Conservation (phyloP, 2,329 filamentous ascomycete genomes). For the Microdochium bolleyi region DNA sequence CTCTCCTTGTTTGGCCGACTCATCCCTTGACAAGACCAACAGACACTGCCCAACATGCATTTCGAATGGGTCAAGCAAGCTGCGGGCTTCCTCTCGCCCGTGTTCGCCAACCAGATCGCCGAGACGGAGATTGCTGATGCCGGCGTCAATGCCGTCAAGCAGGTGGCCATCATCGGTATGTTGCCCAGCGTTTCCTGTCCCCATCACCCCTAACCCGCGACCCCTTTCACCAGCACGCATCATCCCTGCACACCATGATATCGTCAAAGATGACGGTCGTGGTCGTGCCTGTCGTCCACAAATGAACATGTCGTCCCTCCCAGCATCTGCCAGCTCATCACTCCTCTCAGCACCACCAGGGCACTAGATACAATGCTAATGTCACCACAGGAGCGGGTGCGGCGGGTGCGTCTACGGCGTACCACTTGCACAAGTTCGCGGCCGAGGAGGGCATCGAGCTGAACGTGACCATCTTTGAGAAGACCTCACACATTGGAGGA, state of each 20-base stretch:
- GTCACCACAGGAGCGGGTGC: conserved; percentile 68
- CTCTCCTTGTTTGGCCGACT: neutral
- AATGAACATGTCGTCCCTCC: no score
- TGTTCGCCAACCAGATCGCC: conserved; percentile 44
- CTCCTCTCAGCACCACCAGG: no score
- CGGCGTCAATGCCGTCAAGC: conserved; percentile 36
- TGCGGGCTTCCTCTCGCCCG: conserved; percentile 44
- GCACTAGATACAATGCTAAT: no score
- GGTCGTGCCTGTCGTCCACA: no score
- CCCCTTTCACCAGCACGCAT: neutral
- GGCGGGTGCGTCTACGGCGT: conserved; percentile 79
- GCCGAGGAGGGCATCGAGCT: conserved; percentile 48
- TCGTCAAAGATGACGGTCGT: no score
- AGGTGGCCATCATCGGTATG: conserved; percentile 51
- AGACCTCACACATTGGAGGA: conserved; percentile 69
- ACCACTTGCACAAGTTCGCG: conserved; percentile 69
- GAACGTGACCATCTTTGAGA: conserved; percentile 86
- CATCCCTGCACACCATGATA: neutral
- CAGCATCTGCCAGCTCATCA: no score
- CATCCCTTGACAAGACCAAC: neutral
- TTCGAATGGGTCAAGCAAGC: conserved; percentile 20
- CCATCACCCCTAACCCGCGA: neutral
- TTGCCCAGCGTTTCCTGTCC: conserved; percentile 10
- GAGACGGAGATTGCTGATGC: conserved; percentile 30
- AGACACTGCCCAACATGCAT: neutral